Conservation (phyloP, 805 yeast genomes). For the Dipodascus geniculatus region DNA sequence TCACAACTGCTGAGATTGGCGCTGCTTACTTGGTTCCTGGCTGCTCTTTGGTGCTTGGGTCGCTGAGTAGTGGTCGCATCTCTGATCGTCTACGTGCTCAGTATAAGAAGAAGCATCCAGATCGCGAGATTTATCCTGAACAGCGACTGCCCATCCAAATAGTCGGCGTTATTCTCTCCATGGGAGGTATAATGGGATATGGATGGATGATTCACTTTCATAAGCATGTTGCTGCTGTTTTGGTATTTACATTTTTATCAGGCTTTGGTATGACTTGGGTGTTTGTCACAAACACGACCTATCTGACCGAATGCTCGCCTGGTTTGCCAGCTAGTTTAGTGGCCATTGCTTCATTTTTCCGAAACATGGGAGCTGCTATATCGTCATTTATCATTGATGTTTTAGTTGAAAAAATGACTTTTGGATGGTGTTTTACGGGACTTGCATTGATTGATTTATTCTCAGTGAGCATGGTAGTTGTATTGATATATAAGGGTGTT, state of each 20-base stretch:
- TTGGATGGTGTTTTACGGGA: background rate
- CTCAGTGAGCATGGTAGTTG: background rate
- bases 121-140: background rate
- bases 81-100: background rate
- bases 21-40: background rate
- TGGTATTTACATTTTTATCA: background rate
- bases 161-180: background rate
- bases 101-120: background rate
- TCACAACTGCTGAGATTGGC: background rate
- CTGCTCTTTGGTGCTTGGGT: background rate
- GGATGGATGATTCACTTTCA: constrained; percentile 1
- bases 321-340: constrained; percentile 1
- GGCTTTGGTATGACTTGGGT: constrained; percentile 1
- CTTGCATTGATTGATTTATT: background rate
- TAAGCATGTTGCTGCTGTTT: background rate
- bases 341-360: background rate
- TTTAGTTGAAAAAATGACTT: background rate
- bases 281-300: background rate
- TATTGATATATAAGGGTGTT: background rate
- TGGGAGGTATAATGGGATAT: background rate
- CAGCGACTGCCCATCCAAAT: background rate
- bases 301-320: background rate
- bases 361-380: background rate
- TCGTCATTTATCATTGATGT: background rate
- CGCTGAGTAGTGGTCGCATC: background rate